These are phyloP conservation scores for Daldinia decipiens DNA, from an alignment of 495 filamentous ascomycete species.

Conservation along the genomic window DNA sequence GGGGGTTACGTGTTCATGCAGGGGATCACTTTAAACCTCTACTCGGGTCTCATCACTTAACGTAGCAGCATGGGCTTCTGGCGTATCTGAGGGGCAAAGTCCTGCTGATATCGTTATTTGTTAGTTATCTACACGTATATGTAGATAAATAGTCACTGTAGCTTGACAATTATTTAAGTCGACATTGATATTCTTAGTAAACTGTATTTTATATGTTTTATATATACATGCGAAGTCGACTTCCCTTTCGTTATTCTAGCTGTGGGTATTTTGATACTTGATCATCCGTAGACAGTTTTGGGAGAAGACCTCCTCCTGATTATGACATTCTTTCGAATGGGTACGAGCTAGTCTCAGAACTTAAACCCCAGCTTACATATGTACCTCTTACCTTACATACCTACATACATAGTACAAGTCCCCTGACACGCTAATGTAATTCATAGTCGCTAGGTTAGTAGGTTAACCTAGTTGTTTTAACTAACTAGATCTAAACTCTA, in stretches of 20 bases:
- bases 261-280: too few species aligned
- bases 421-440: background rate
- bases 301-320: too few species aligned
- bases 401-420: background rate
- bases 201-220: too few species aligned
- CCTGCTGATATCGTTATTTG: background rate
- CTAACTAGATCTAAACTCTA: background rate
- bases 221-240: too few species aligned
- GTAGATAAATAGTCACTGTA: background rate
- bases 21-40: background rate
- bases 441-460: too few species aligned
- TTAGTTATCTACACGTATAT: background rate
- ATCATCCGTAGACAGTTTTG: background rate
- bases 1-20: constrained; percentile 15
- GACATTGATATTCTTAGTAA: background rate
- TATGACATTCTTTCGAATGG: background rate
- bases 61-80: background rate
- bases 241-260: too few species aligned
- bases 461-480: too few species aligned
- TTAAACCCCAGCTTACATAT: background rate
- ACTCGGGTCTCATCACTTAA: background rate
- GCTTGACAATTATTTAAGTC: background rate
- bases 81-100: background rate
- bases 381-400: too few species aligned
- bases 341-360: background rate